These are phyloP conservation scores for Brassica rapa DNA, from an alignment of 345 rosid genomes.

Conservation along the genomic window DNA sequence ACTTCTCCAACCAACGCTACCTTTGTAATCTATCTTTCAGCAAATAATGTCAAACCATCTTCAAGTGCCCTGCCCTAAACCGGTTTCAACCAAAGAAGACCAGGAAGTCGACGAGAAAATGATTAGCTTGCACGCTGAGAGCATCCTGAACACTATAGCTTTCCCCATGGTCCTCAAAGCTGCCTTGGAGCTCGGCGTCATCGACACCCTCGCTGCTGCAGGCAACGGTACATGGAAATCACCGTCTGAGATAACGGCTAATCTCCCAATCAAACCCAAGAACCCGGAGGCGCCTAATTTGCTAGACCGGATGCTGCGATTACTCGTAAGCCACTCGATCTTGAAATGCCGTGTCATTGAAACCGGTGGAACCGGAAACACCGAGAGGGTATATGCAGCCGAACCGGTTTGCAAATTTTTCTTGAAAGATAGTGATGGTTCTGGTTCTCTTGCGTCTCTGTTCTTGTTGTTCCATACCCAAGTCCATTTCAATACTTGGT, in stretches of 20 bases:
- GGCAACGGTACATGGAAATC: slow-evolving; percentile 44
- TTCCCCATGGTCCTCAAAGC: background rate
- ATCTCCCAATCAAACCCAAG: slow-evolving; percentile 35
- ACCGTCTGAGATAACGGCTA: slow-evolving; percentile 29
- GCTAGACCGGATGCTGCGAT: slow-evolving; percentile 55
- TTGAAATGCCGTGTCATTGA: slow-evolving; percentile 2
- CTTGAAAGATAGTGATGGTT: slow-evolving; percentile 20
- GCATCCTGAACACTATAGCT: background rate
- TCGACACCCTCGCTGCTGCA: slow-evolving; percentile 42
- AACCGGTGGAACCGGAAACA: background rate
- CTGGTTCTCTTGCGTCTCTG: slow-evolving; percentile 26
- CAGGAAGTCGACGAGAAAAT: background rate
- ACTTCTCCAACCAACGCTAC: too few species aligned
- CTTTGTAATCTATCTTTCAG: background rate
- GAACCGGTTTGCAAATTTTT: slow-evolving; percentile 8
- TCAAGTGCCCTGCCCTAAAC: background rate
- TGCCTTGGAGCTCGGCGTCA: background rate
- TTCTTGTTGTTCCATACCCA: slow-evolving; percentile 16
- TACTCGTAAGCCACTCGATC: slow-evolving; percentile 36
- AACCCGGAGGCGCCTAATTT: slow-evolving; percentile 47
- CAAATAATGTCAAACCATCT: background rate
- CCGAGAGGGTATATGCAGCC: slow-evolving; percentile 18
- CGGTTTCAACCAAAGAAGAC: background rate
- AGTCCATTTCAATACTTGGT: slow-evolving; percentile 35
- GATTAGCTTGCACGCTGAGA: background rate